Conservation (phyloP, 371 early-diverging fungal species). For the Funneliformis caledonium region DNA sequence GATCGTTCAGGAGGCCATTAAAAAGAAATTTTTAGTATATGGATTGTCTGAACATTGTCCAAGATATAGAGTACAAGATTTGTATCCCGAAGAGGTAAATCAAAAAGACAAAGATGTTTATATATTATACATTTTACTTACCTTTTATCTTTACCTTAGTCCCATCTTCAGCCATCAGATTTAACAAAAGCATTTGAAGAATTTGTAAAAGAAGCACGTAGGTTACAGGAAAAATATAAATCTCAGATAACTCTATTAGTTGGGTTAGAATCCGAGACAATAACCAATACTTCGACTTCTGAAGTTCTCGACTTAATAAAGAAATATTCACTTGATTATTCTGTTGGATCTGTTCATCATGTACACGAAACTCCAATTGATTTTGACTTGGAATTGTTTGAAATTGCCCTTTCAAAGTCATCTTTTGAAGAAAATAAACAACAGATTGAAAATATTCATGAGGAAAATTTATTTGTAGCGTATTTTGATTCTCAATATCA, state of each 20-base stretch:
- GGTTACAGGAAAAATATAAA: conserved; percentile 65
- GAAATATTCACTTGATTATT: conserved; percentile 61
- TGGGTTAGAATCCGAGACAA: conserved; percentile 91
- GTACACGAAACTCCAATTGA: conserved; percentile 82
- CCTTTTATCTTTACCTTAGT: conserved; percentile 46
- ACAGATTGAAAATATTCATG: neutral
- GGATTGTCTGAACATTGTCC: conserved; percentile 89
- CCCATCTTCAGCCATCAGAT: conserved; percentile 63
- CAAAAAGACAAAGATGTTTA: neutral
- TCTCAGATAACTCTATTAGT: conserved; percentile 73
- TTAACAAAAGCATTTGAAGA: conserved; percentile 59
- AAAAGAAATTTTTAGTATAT: conserved; percentile 63
- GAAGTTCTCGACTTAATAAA: conserved; percentile 43
- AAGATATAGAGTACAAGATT: conserved; percentile 62
- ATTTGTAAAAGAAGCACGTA: conserved; percentile 73
- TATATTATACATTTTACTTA: conserved; percentile 2
- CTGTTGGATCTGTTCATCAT: conserved; percentile 96
- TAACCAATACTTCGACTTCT: conserved; percentile 49
- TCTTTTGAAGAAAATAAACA: conserved; percentile 37
- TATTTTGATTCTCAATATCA: conserved; percentile 91
- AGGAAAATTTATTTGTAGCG: conserved; percentile 58
- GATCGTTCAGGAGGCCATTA: conserved; percentile 72
- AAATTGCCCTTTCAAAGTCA: conserved; percentile 53
- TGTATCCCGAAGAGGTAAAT: conserved; percentile 82
- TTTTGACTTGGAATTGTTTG: conserved; percentile 68